Conservation (phyloP, 495 filamentous ascomycete genomes). For the Aspergillus nanangensis region DNA sequence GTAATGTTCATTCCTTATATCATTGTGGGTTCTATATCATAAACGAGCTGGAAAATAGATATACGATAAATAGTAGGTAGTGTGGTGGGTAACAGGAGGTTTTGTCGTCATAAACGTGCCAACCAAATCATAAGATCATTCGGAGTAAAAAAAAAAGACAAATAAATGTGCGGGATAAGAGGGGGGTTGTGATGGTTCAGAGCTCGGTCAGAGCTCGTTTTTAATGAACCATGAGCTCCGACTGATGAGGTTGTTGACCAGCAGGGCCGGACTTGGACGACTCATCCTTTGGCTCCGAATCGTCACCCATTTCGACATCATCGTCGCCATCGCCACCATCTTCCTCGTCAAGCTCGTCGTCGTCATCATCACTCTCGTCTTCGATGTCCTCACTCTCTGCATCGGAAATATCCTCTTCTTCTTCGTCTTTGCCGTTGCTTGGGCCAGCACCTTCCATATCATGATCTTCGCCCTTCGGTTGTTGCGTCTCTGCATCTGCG, state of each 20-base stretch:
- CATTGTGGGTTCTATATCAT: conserved; percentile 25
- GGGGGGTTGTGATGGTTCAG: too few relatives aligned
- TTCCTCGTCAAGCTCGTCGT: conserved; percentile 75
- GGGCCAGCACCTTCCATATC: conserved; percentile 77
- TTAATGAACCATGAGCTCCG: conserved; percentile 53
- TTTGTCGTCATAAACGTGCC: conserved; percentile 31
- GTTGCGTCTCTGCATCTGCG: conserved; percentile 47
- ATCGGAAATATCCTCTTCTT: conserved; percentile 74
- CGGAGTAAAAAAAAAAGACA: conserved; percentile 8
- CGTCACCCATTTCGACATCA: conserved; percentile 81
- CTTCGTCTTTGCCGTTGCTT: conserved; percentile 52
- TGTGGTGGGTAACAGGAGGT: conserved; percentile 5
- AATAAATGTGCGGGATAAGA: conserved; percentile 3
- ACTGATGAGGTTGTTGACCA: conserved; percentile 34
- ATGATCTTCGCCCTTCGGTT: conserved; percentile 58
- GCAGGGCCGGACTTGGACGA: conserved; percentile 27
- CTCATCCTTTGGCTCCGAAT: conserved; percentile 41
- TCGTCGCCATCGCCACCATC: conserved; percentile 68
- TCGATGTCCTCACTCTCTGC: conserved; percentile 96
- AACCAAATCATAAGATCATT: conserved; percentile 29
- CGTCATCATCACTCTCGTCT: conserved; percentile 84
- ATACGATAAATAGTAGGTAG: conserved; percentile 10
- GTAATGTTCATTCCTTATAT: background rate
- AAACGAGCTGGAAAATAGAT: conserved; percentile 13
- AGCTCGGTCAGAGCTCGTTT: conserved; percentile 1